Conservation (phyloP, 495 filamentous ascomycete genomes). For the Wilcoxina mikolae region DNA sequence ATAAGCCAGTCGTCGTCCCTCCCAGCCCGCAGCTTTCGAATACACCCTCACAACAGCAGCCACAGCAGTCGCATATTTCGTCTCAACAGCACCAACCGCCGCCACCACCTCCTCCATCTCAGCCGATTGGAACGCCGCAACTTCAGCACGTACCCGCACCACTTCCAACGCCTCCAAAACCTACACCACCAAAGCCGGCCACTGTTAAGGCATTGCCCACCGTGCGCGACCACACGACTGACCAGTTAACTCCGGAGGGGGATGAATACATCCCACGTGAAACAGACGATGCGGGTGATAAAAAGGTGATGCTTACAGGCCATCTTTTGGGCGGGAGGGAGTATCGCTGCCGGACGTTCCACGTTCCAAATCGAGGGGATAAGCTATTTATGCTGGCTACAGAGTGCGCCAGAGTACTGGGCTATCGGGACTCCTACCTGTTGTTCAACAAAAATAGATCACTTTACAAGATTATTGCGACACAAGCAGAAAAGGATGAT, state of each 20-base stretch:
- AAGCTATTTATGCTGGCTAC: constrained; percentile 99
- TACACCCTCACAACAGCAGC: constrained; percentile 9
- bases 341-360: constrained; percentile 86
- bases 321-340: constrained; percentile 67
- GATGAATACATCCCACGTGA: constrained; percentile 95
- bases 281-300: constrained; percentile 81
- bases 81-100: background rate
- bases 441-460: constrained; percentile 99
- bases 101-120: constrained; percentile 28
- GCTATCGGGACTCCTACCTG: constrained; percentile 93
- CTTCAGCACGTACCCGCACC: constrained; percentile 53
- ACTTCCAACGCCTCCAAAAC: constrained; percentile 64
- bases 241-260: constrained; percentile 79
- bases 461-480: constrained; percentile 94
- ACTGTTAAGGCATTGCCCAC: constrained; percentile 91
- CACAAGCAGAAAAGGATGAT: constrained; percentile 90
- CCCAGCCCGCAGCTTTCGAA: constrained; percentile 25
- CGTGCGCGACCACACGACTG: constrained; percentile 91
- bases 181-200: constrained; percentile 75
- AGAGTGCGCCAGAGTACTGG: constrained; percentile 86
- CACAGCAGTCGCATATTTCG: background rate
- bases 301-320: constrained; percentile 75
- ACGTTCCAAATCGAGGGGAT: constrained; percentile 72
- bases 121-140: constrained; percentile 61
- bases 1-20: constrained; percentile 31